Conservation (phyloP, 306 rosid species). For the Dryas octopetala region DNA sequence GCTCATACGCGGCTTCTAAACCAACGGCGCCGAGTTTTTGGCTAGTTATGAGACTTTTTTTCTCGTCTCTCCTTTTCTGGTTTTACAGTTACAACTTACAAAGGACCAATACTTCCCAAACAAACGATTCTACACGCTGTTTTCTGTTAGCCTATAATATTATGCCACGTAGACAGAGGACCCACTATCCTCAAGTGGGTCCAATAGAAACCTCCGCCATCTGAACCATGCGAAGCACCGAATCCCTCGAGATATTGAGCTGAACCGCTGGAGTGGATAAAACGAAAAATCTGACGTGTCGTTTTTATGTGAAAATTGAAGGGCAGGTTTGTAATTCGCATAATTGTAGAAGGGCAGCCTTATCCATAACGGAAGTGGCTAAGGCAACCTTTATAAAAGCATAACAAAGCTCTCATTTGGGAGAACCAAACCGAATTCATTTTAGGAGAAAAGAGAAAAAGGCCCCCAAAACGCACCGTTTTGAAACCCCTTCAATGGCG, state of each 20-base stretch:
- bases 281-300: constrained; percentile 22
- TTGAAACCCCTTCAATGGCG: constrained; percentile 43
- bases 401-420: neutral
- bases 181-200: neutral
- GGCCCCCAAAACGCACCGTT: neutral
- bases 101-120: neutral
- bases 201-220: constrained; percentile 2
- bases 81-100: constrained; percentile 2
- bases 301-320: constrained; percentile 12
- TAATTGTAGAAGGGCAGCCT: constrained; percentile 28
- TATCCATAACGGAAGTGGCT: constrained; percentile 51
- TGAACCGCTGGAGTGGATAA: constrained; percentile 1
- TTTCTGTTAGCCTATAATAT: too few species aligned
- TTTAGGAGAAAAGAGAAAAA: neutral
- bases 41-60: neutral
- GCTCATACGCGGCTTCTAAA: neutral
- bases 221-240: neutral
- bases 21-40: constrained; percentile 9
- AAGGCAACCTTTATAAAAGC: constrained; percentile 53
- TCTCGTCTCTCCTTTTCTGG: neutral
- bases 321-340: constrained; percentile 30
- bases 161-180: neutral
- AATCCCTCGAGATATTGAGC: constrained; percentile 15
- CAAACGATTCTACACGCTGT: neutral
- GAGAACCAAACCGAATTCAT: constrained; percentile 11